Evolutionary conservation across 768 basidiomycete genomes (phyloP).

Genomic region (Hericium coralloides): DNA sequence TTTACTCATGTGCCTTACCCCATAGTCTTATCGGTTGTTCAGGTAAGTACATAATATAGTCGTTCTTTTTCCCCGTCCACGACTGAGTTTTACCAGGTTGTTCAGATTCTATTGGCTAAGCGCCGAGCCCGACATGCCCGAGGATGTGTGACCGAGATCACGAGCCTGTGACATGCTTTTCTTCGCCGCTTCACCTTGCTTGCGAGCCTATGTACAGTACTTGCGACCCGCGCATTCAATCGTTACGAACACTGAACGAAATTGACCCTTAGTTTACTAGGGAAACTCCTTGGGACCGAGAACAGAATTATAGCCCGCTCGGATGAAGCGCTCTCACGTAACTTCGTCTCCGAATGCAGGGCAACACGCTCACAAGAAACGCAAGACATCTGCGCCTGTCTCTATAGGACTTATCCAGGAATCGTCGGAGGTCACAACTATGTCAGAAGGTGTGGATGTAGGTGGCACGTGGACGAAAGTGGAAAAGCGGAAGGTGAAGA

Average conservation of each 20-base stretch:
- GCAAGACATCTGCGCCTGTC: not conserved
- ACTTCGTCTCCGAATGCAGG: not conserved
- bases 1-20: no score
- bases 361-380: not conserved
- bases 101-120: no score
- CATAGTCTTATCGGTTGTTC: no score
- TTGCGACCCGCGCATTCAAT: no score
- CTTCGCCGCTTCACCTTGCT: not conserved
- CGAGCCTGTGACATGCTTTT: not conserved
- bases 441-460: not conserved
- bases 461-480: slow-evolving; percentile 55
- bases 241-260: not conserved
- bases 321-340: not conserved
- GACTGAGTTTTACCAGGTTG: no score
- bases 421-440: not conserved
- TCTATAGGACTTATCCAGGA: not conserved
- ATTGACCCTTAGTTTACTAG: not conserved
- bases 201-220: no score
- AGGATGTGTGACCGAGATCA: not conserved
- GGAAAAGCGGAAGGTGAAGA: slow-evolving; percentile 66
- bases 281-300: not conserved
- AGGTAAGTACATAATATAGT: no score
- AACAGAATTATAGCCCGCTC: not conserved
- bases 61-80: no score
- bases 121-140: not conserved